A percentile compares a stretch with the other conserved stretches of the same genome.
These are phyloP conservation scores for Aspergillus sp. DNA, from an alignment of 2,329 filamentous ascomycete genomes.

Conservation along the genomic window DNA sequence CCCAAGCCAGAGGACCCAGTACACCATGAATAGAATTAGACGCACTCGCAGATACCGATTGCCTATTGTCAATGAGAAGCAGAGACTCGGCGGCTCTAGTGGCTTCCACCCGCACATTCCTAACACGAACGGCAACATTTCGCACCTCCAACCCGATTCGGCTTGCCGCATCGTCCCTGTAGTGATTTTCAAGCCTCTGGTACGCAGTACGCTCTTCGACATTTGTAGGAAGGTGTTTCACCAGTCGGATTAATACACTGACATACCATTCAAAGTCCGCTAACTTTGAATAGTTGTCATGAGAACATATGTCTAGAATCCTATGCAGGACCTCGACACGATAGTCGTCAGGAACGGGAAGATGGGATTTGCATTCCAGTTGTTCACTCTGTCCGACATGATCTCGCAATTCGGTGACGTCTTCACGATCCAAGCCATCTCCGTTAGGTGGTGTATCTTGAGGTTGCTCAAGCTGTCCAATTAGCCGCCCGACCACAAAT, in stretches of 20 bases:
- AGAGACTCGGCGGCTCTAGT: constrained; percentile 77
- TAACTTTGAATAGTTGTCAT: constrained; percentile 82
- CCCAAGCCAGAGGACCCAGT: constrained; percentile 76
- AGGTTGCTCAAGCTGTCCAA: constrained; percentile 75
- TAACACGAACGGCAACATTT: constrained; percentile 89
- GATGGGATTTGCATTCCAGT: background rate
- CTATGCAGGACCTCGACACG: constrained; percentile 76
- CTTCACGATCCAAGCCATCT: constrained; percentile 37
- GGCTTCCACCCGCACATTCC: constrained; percentile 75
- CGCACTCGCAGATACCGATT: constrained; percentile 56
- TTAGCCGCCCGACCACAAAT: constrained; percentile 78
- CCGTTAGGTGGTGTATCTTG: constrained; percentile 52
- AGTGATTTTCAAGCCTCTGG: constrained; percentile 14
- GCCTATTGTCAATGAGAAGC: constrained; percentile 60
- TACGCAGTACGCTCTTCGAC: constrained; percentile 16
- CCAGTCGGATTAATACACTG: constrained; percentile 80
- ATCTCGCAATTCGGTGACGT: constrained; percentile 7
- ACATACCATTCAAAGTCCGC: constrained; percentile 98
- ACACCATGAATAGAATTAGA: constrained; percentile 60
- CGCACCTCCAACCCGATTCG: constrained; percentile 79
- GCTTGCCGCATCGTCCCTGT: constrained; percentile 27
- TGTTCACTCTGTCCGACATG: background rate
- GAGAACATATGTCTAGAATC: constrained; percentile 85
- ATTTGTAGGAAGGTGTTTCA: constrained; percentile 58
- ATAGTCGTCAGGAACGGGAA: constrained; percentile 75